Evolutionary conservation across 495 filamentous ascomycete species (phyloP).

Genomic region (Thozetella sp.): DNA sequence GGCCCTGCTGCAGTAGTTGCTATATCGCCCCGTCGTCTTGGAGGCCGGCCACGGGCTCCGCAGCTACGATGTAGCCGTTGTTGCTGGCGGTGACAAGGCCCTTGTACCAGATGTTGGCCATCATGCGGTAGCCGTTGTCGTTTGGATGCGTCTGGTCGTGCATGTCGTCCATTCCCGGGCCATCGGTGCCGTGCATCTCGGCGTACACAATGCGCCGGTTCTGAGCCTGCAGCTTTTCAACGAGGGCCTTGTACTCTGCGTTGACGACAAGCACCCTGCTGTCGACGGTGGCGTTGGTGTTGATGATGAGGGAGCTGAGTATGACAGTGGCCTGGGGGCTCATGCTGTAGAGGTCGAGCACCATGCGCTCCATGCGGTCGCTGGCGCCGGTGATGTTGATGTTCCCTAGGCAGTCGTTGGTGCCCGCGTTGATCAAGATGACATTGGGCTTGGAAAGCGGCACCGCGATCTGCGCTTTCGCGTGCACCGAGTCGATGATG

Average conservation of each 20-base stretch:
- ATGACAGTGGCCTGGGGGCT: constrained; percentile 47
- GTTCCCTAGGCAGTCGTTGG: constrained; percentile 43
- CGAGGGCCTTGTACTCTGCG: constrained; percentile 33
- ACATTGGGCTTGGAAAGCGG: constrained; percentile 44
- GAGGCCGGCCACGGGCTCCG: constrained; percentile 17
- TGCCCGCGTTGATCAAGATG: constrained; percentile 49
- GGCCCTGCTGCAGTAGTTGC: not conserved
- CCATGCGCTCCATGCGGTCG: constrained; percentile 33
- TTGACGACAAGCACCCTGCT: constrained; percentile 36
- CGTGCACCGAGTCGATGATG: constrained; percentile 44
- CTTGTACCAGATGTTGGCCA: constrained; percentile 54
- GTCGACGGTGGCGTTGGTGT: constrained; percentile 20
- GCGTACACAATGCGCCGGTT: constrained; percentile 41
- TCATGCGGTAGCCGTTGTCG: constrained; percentile 50
- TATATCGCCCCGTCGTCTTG: constrained; percentile 16
- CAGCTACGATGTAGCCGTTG: constrained; percentile 19
- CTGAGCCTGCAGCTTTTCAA: constrained; percentile 20
- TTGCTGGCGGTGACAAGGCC: constrained; percentile 33
- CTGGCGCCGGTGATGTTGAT: constrained; percentile 23
- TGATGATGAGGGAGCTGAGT: constrained; percentile 49
- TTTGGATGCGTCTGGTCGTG: constrained; percentile 52
- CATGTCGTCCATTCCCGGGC: constrained; percentile 33
- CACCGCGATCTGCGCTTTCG: constrained; percentile 27
- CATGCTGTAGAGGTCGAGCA: constrained; percentile 34
- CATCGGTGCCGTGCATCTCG: constrained; percentile 43